Conservation (phyloP, 495 filamentous ascomycete genomes). For the Neurospora sp. region DNA sequence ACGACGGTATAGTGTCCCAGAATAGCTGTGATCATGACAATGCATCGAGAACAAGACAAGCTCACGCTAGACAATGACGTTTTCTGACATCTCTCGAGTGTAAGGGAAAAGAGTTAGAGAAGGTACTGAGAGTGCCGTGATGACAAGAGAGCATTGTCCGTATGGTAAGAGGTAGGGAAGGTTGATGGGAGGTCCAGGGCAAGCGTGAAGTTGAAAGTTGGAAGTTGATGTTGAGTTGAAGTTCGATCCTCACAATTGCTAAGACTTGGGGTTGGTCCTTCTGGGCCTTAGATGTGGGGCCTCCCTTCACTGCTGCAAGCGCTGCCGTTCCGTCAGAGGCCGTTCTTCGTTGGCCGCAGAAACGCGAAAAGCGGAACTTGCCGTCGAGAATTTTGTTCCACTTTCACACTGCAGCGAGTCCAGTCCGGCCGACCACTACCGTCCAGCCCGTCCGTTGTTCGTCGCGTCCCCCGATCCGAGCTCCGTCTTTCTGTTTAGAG, state of each 20-base stretch:
- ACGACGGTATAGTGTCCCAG: background rate
- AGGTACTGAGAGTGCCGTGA: background rate
- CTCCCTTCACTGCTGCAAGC: background rate
- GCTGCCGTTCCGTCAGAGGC: background rate
- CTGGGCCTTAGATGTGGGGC: background rate
- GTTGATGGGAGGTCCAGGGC: background rate
- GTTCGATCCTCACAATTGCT: background rate
- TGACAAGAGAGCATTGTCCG: background rate
- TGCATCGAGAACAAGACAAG: background rate
- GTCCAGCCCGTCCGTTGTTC: background rate
- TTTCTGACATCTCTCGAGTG: background rate
- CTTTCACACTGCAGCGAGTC: background rate
- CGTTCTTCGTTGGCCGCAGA: background rate
- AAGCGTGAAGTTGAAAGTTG: background rate
- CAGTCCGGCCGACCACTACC: background rate
- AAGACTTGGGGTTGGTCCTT: background rate
- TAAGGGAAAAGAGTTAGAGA: background rate
- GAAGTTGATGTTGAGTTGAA: background rate
- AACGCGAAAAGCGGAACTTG: background rate
- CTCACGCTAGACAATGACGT: background rate
- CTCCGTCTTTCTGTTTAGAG: background rate
- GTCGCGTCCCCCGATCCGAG: background rate
- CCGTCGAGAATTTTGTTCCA: background rate
- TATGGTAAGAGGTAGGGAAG: background rate
- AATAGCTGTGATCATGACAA: background rate